A percentile compares a stretch with the other conserved stretches of the same genome.
These are phyloP conservation scores for Euptelea pleiosperma DNA, from an alignment of 164 flowering plant genomes.

Conservation along the genomic window DNA sequence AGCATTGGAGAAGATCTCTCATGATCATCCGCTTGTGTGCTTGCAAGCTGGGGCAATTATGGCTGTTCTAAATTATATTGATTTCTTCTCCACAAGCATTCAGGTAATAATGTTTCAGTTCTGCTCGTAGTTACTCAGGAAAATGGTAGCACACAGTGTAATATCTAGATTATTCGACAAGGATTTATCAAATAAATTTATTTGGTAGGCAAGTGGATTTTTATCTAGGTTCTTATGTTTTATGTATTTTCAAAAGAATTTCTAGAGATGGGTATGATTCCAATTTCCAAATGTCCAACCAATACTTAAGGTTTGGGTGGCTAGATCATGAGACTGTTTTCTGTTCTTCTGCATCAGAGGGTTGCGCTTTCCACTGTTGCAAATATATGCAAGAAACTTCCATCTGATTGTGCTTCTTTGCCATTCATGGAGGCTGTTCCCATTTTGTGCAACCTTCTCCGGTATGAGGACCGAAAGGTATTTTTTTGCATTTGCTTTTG, in stretches of 20 bases:
- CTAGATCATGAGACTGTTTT: neutral
- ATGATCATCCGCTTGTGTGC: constrained; percentile 72
- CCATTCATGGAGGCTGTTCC: constrained; percentile 83
- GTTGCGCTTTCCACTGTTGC: constrained; percentile 72
- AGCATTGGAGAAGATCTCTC: constrained; percentile 89
- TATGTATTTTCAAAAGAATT: too few species aligned
- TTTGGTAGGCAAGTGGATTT: too few species aligned
- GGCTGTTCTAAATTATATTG: constrained; percentile 76
- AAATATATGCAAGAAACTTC: constrained; percentile 81
- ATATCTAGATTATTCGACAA: too few species aligned
- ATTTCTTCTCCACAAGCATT: constrained; percentile 75
- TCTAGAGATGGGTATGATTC: neutral
- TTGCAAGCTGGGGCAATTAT: constrained; percentile 78
- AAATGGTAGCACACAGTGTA: too few species aligned
- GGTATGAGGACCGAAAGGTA: constrained; percentile 83
- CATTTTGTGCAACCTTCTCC: constrained; percentile 76
- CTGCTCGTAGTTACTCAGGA: too few species aligned
- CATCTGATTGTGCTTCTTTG: constrained; percentile 51
- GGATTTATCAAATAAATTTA: too few species aligned
- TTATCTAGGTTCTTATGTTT: too few species aligned
- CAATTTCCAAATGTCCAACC: neutral
- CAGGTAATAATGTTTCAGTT: constrained; percentile 66
- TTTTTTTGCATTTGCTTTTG: neutral
- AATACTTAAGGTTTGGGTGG: neutral
- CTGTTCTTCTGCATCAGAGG: constrained; percentile 44